phyloP scores from a whole-genome alignment of 257 asterid genomes.

The Solanum chilense region DNA sequence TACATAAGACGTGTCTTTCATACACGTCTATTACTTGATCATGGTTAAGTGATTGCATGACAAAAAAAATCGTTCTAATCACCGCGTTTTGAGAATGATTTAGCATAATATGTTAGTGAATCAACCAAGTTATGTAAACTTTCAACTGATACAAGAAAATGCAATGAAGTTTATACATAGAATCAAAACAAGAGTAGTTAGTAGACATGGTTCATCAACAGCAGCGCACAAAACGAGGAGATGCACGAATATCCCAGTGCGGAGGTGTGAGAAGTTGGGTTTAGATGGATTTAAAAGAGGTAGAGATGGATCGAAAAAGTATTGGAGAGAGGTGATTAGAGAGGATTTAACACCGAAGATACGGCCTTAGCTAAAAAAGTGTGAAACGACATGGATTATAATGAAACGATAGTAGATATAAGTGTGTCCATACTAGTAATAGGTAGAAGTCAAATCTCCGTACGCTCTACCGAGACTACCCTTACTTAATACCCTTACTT shows the following conservation, averaged over 20 bases:
- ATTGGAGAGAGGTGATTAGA: no score
- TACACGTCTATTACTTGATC: not conserved
- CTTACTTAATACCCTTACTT: not conserved
- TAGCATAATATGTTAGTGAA: not conserved
- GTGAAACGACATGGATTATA: no score
- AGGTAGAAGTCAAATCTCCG: not conserved
- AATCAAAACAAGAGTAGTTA: not conserved
- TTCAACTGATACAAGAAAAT: not conserved
- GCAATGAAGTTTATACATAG: not conserved
- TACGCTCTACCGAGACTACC: not conserved
- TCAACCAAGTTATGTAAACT: not conserved
- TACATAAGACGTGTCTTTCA: not conserved
- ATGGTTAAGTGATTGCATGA: not conserved
- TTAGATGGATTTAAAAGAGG: rapidly evolving
- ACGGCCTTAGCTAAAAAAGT: no score
- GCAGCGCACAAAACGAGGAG: not conserved
- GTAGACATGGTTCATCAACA: not conserved
- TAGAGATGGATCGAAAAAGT: no score
- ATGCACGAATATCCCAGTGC: no score
- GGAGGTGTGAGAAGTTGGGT: not conserved
- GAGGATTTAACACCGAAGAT: not conserved
- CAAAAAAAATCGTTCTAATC: no score
- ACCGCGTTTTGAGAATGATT: not conserved
- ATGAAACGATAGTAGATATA: not conserved
- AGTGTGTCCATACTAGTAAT: not conserved